phyloP scores from a whole-genome alignment of 2,329 filamentous ascomycete genomes.

The Botryosphaeria agaves region DNA sequence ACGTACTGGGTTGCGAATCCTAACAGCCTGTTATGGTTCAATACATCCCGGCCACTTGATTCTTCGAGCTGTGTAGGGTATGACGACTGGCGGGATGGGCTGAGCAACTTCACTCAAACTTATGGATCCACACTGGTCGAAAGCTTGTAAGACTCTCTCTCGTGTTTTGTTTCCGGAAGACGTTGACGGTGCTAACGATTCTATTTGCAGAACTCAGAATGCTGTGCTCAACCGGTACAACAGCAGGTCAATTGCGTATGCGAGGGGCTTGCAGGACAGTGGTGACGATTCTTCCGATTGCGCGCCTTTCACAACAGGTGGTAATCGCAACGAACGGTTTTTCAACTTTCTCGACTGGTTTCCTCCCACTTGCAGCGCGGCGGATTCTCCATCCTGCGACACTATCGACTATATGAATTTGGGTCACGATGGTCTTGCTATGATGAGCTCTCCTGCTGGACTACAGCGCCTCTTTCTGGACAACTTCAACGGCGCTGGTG shows the following conservation, averaged over 20 bases:
- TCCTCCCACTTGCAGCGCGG: conserved; percentile 11
- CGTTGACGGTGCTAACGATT: no score
- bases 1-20: conserved; percentile 18
- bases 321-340: conserved; percentile 20
- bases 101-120: conserved; percentile 12
- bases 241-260: conserved; percentile 16
- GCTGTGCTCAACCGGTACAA: conserved; percentile 17
- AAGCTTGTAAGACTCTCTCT: no score
- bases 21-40: conserved; percentile 17
- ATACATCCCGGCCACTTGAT: conserved; percentile 12
- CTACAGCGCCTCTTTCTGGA: conserved; percentile 18
- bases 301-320: conserved; percentile 14
- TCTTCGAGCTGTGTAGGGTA: conserved; percentile 13
- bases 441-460: conserved; percentile 17
- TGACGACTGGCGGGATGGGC: conserved; percentile 18
- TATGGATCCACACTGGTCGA: conserved; percentile 10
- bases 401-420: conserved; percentile 17
- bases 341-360: conserved; percentile 21
- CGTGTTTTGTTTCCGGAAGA: conserved; percentile 12
- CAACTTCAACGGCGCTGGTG: conserved; percentile 18
- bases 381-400: conserved; percentile 11
- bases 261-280: conserved; percentile 14
- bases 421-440: conserved; percentile 17
- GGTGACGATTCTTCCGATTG: conserved; percentile 17
- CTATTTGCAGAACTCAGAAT: no score